Conservation (phyloP, 352 stramenopile genomes). For the Albugo laibachii region DNA sequence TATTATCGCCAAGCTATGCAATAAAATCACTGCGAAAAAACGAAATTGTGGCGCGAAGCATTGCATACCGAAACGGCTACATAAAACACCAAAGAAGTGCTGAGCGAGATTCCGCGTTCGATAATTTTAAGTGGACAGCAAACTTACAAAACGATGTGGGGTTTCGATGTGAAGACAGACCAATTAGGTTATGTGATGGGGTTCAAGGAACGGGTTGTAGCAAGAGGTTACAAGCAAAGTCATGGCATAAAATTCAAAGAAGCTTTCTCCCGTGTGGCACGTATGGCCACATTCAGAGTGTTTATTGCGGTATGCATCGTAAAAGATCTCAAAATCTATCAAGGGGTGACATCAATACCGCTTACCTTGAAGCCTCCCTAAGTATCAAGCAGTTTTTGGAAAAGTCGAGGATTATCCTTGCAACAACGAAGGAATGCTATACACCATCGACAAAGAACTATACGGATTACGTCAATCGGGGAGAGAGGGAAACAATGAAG, state of each 20-base stretch:
- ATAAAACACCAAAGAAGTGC: background rate
- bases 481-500: conserved; percentile 8
- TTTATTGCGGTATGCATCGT: background rate
- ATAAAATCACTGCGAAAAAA: too few relatives aligned
- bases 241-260: too few relatives aligned
- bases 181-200: background rate
- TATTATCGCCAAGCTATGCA: too few relatives aligned
- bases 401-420: conserved; percentile 2
- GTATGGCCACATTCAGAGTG: background rate
- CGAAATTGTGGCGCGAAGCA: too few relatives aligned
- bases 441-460: conserved; percentile 6
- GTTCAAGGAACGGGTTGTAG: conserved; percentile 2
- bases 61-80: too few relatives aligned
- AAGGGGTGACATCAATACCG: conserved; percentile 5
- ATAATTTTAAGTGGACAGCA: background rate
- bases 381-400: conserved; percentile 1
- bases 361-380: conserved; percentile 3
- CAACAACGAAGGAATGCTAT: conserved; percentile 2
- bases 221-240: too few relatives aligned
- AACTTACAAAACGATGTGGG: conserved; percentile 2
- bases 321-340: background rate
- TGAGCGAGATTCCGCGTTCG: background rate
- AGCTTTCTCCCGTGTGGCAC: too few relatives aligned
- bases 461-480: conserved; percentile 8
- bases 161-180: conserved; percentile 1